These are phyloP conservation scores for Aspergillus sp. DNA, from an alignment of 2,329 filamentous ascomycete genomes.

Conservation along the genomic window DNA sequence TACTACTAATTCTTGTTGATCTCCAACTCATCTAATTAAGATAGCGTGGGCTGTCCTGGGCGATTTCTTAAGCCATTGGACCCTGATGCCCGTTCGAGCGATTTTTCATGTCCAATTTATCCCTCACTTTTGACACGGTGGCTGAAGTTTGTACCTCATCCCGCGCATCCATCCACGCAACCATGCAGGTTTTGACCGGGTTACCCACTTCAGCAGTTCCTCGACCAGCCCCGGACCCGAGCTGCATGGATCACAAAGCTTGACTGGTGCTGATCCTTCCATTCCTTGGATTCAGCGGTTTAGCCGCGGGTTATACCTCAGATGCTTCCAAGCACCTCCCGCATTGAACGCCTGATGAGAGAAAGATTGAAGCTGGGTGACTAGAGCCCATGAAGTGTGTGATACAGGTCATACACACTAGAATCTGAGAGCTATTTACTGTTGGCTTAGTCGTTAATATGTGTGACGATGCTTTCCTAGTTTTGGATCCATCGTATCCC, in stretches of 20 bases:
- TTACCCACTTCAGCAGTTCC: slow-evolving; percentile 12
- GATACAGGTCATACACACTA: not conserved
- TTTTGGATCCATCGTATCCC: too few relatives aligned
- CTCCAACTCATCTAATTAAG: not conserved
- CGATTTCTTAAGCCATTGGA: not conserved
- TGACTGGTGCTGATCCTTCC: slow-evolving; percentile 12
- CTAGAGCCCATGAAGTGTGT: not conserved
- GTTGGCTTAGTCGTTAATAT: not conserved
- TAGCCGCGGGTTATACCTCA: not conserved
- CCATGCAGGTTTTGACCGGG: slow-evolving; percentile 4
- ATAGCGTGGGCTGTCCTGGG: not conserved
- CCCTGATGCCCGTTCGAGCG: not conserved
- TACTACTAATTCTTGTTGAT: not conserved
- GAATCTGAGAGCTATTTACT: not conserved
- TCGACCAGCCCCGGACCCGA: slow-evolving; percentile 10
- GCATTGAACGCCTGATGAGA: not conserved
- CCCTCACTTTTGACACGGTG: not conserved
- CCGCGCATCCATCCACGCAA: slow-evolving; percentile 3
- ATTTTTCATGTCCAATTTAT: not conserved
- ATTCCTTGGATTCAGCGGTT: slow-evolving; percentile 1
- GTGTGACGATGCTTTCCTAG: too few relatives aligned
- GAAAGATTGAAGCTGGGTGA: not conserved
- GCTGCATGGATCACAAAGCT: slow-evolving; percentile 17
- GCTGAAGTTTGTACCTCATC: slow-evolving; percentile 1
- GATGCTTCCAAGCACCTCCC: not conserved